phyloP scores from a whole-genome alignment of 208 protist species.

The Balamuthia mandrillaris region DNA sequence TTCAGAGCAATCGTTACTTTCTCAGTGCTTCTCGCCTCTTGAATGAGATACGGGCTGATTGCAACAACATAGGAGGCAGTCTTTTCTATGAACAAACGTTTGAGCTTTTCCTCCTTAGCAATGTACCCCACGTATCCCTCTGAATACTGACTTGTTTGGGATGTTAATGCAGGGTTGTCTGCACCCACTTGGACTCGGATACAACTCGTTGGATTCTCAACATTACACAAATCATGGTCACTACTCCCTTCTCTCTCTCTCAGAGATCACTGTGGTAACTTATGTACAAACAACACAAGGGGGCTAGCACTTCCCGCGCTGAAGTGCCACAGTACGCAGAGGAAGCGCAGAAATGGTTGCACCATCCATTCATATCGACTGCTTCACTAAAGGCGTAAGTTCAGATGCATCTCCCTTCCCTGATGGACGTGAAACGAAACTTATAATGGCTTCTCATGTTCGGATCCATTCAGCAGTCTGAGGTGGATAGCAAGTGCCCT shows the following conservation, averaged over 20 bases:
- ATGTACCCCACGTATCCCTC: no score
- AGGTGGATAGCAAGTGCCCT: no score
- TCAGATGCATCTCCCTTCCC: no score
- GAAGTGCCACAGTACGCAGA: not conserved
- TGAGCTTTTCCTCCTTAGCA: not conserved
- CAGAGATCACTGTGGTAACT: not conserved
- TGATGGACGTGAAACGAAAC: no score
- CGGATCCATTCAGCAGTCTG: no score
- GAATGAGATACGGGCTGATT: conserved; percentile 5
- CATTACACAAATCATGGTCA: no score
- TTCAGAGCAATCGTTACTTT: not conserved
- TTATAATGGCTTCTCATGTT: no score
- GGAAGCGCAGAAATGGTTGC: no score
- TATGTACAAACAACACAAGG: not conserved
- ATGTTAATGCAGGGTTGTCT: not conserved
- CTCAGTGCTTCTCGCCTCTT: not conserved
- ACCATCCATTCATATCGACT: no score
- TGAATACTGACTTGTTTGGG: not conserved
- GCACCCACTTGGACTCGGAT: not conserved
- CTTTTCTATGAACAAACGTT: conserved; percentile 23
- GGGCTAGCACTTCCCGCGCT: not conserved
- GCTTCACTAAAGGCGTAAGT: no score
- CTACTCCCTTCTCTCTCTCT: not conserved
- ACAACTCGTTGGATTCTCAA: conserved; percentile 6
- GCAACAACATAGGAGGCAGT: not conserved